Conservation (phyloP, 352 stramenopile species). For the Elongisporangium senticosum region DNA sequence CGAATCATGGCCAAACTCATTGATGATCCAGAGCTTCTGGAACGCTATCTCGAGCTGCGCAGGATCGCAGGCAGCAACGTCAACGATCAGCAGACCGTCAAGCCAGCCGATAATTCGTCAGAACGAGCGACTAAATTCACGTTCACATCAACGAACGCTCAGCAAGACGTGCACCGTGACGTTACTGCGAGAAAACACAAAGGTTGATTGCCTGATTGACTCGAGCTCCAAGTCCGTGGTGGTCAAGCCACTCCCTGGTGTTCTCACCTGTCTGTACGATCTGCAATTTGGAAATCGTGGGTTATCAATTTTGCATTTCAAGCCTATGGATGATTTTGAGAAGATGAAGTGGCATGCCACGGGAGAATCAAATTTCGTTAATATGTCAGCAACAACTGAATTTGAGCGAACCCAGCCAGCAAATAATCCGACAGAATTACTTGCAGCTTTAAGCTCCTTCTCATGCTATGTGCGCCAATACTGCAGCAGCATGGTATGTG, state of each 20-base stretch:
- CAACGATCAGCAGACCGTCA: no score
- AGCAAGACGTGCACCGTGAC: conserved; percentile 1
- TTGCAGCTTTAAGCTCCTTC: conserved; percentile 3
- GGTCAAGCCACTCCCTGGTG: conserved; percentile 8
- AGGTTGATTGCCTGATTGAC: conserved; percentile 4
- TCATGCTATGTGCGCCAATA: not conserved
- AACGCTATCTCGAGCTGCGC: no score
- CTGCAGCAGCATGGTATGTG: no score
- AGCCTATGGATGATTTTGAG: conserved; percentile 1
- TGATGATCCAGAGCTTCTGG: no score
- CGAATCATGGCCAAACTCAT: not conserved
- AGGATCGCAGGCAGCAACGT: no score
- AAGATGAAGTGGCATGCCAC: conserved; percentile 1
- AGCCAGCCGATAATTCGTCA: no score
- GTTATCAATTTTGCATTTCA: conserved; percentile 8
- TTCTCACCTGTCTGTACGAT: conserved; percentile 5
- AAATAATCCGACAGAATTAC: not conserved
- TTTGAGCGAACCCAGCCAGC: not conserved
- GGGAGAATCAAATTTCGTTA: conserved; percentile 3
- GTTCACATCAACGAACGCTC: conserved; percentile 1
- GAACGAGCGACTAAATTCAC: conserved; percentile 3
- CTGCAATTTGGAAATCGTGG: conserved; percentile 7
- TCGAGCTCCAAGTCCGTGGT: conserved; percentile 4
- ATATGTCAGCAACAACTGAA: conserved; percentile 5
- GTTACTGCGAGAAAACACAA: not conserved